Evolutionary conservation across 345 rosid species (phyloP).

Genomic region (Citrus hindsii): DNA sequence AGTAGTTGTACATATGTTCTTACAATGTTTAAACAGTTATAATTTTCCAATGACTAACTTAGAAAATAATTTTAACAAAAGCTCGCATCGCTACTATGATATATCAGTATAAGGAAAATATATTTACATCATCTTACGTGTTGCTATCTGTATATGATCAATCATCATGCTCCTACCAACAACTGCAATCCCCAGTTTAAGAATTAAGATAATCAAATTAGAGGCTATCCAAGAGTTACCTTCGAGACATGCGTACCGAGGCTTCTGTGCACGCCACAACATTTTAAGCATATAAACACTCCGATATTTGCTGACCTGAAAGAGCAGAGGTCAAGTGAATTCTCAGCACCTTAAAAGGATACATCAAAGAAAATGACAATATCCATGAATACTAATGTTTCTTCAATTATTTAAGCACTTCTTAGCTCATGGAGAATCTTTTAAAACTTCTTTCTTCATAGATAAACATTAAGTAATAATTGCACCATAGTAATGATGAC

Average conservation of each 20-base stretch:
- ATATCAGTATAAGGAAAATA: not conserved
- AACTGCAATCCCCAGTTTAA: constrained; percentile 29
- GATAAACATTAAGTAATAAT: not conserved
- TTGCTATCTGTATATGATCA: not conserved
- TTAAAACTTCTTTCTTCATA: not conserved
- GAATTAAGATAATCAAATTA: not conserved
- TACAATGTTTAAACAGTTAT: not conserved
- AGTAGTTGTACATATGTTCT: too few species aligned
- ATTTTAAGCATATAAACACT: constrained; percentile 93
- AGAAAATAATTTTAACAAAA: not conserved
- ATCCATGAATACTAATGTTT: not conserved
- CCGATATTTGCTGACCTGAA: constrained; percentile 98
- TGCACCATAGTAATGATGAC: not conserved
- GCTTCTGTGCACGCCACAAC: constrained; percentile 97
- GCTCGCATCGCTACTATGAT: not conserved
- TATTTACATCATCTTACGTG: not conserved
- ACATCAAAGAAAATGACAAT: not conserved
- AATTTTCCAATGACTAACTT: not conserved
- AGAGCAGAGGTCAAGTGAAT: constrained; percentile 17
- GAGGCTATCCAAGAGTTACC: constrained; percentile 45
- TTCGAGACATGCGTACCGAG: constrained; percentile 93
- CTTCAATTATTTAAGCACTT: not conserved
- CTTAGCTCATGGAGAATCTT: not conserved
- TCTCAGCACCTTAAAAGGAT: not conserved
- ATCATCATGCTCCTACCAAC: not conserved